Evolutionary conservation across 163 green algal genomes (phyloP).

Genomic region (Picocystis sp.): DNA sequence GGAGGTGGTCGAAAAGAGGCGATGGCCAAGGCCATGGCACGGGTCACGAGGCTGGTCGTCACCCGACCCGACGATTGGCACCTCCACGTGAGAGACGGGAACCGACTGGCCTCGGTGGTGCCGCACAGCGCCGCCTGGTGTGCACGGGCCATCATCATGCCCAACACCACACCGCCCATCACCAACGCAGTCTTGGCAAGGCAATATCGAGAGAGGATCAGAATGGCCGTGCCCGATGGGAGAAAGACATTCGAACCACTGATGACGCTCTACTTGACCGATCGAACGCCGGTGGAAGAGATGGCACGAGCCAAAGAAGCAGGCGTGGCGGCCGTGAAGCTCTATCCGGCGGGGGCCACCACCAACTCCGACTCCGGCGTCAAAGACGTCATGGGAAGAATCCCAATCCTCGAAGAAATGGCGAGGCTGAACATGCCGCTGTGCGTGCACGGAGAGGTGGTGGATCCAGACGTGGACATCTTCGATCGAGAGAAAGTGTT

Average conservation of each 20-base stretch:
- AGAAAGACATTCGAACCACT: slow-evolving; percentile 56
- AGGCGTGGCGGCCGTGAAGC: slow-evolving; percentile 63
- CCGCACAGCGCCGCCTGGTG: slow-evolving; percentile 42
- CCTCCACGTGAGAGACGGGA: slow-evolving; percentile 85
- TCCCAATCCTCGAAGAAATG: slow-evolving; percentile 64
- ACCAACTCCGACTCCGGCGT: slow-evolving; percentile 72
- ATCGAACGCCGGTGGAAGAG: slow-evolving; percentile 71
- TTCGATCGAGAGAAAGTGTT: slow-evolving; percentile 93
- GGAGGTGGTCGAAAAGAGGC: no score
- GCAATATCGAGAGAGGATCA: slow-evolving; percentile 59
- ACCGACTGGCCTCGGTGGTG: slow-evolving; percentile 54
- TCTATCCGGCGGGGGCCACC: slow-evolving; percentile 81
- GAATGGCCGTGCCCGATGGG: slow-evolving; percentile 32
- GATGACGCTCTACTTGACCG: slow-evolving; percentile 97
- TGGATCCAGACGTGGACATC: slow-evolving; percentile 77
- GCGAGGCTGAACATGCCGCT: slow-evolving; percentile 53
- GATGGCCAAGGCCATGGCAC: no score
- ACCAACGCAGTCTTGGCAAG: slow-evolving; percentile 47
- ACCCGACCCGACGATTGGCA: slow-evolving; percentile 89
- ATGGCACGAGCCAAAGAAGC: slow-evolving; percentile 17
- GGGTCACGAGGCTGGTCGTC: slow-evolving; percentile 39
- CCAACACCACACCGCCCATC: slow-evolving; percentile 85
- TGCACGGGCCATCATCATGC: slow-evolving; percentile 83
- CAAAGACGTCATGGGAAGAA: slow-evolving; percentile 39
- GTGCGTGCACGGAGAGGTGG: slow-evolving; percentile 88